These are phyloP conservation scores for Patellifolia procumbens DNA, from an alignment of 179 eudicot genomes.

Conservation along the genomic window DNA sequence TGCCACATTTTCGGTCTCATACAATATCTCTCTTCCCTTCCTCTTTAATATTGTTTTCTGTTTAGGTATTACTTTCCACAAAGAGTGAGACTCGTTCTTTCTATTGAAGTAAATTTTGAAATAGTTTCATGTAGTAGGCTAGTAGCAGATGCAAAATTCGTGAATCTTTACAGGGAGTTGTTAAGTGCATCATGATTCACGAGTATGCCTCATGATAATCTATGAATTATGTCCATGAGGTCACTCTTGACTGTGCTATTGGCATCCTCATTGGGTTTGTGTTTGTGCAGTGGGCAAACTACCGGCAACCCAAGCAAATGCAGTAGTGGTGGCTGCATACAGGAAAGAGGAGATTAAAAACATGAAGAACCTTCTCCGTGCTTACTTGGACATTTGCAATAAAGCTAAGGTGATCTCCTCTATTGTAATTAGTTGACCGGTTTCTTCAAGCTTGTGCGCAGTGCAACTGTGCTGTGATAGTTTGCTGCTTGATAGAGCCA, in stretches of 20 bases:
- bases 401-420: constrained; percentile 50
- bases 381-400: constrained; percentile 51
- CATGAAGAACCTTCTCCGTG: constrained; percentile 45
- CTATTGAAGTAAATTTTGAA: not conserved
- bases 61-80: too few species aligned
- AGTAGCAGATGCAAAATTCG: not conserved
- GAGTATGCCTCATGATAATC: not conserved
- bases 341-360: constrained; percentile 63
- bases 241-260: constrained; percentile 3
- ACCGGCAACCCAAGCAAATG: constrained; percentile 67
- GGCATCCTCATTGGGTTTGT: not conserved
- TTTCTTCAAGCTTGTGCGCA: not conserved
- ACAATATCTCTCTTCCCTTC: too few species aligned
- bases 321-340: constrained; percentile 51
- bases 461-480: constrained; percentile 6
- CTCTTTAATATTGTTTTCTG: too few species aligned
- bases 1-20: too few species aligned
- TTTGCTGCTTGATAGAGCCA: constrained; percentile 4
- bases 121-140: not conserved
- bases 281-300: constrained; percentile 73
- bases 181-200: not conserved
- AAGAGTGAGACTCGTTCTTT: too few species aligned
- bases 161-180: not conserved
- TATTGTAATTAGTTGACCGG: not conserved
- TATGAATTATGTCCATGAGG: not conserved